These are phyloP conservation scores for Simmondsia chinensis DNA, from an alignment of 148 eudicot genomes.

Conservation along the genomic window DNA sequence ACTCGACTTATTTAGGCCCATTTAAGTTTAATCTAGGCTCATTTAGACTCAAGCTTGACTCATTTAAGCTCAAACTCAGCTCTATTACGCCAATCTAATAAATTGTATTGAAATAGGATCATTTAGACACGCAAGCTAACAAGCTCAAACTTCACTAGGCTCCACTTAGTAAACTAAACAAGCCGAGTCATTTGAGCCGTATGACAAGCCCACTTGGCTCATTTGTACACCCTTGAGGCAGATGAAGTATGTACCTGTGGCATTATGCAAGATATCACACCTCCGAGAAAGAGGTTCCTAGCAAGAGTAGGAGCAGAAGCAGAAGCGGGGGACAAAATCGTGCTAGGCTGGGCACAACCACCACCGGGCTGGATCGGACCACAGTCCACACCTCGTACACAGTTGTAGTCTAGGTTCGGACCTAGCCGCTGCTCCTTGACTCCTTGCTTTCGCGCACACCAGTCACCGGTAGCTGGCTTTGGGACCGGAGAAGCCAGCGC, in stretches of 20 bases:
- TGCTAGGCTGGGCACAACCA: conserved; percentile 61
- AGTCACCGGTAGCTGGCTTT: no score
- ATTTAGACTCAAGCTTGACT: no score
- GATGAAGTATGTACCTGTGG: conserved; percentile 46
- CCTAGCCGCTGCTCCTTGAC: no score
- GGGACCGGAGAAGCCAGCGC: conserved; percentile 14
- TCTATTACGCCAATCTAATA: no score
- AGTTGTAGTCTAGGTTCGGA: no score
- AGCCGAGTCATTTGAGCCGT: neutral
- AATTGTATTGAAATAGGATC: no score
- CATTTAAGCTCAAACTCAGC: no score
- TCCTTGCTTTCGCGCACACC: conserved; percentile 55
- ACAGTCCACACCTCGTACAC: conserved; percentile 65
- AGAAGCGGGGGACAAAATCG: conserved; percentile 59
- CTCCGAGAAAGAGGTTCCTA: conserved; percentile 51
- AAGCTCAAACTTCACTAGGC: neutral
- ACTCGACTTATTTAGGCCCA: no score
- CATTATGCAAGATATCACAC: conserved; percentile 73
- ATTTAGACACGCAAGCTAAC: no score
- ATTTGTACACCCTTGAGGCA: no score
- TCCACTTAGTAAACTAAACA: neutral
- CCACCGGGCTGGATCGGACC: conserved; percentile 70
- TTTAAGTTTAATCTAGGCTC: no score
- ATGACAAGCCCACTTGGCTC: conserved; percentile 66
- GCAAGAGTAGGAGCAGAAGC: conserved; percentile 76